Base-by-base conservation (phyloP, 1,284 basidiomycete species). In the Apiotrichum domesticum region DNA sequence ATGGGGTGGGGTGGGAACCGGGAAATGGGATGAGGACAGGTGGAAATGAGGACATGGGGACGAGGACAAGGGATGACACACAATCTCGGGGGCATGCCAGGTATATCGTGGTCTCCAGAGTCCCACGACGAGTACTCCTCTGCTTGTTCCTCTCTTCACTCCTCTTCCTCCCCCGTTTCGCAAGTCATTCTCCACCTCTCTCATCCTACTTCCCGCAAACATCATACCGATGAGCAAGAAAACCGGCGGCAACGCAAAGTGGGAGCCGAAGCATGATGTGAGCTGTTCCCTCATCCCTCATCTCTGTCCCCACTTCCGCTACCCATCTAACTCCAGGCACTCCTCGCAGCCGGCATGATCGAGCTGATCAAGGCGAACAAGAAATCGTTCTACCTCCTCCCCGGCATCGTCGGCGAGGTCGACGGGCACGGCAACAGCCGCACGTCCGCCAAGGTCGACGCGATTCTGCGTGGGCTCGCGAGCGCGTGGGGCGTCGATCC, bases 351-450 rank as follows among this genome's bases (percentile, higher is more conserved):
- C 39, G 48, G 48, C 39, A 50, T 50, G 10, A 50, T 50, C 40
- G 39, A 32, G 21, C 13, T 41, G 11, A 42, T 34, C 48, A 50
- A 41, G 39, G 29, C 48, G 13, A 8, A 40, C 50, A 43, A 35
- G 34, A 21, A 37, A n/a, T 11, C 32, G 33, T 42, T 51, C 9
- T 51, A 44, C 50, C 2, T 15, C 8, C 42, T 51, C 34, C 41
- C 41, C 15, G 50, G 50, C n/a, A 51, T 51, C 11, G 8, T 51
- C 9, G 42, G 42, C n/a, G 33, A 35, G n/a, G 50, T 51, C 4
- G 50, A 44, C 34, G 32, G 32, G n/a, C 41, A 51, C 42, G 50
- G 50, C n/a, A 51, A 51, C 50, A 11, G 6, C 14, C 50, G 50
- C 42, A 44, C 42, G 34, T 15, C 14, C 29, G 9, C 8, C n/a